Evolutionary conservation across 305 asterid genomes (phyloP), one percentile per base, ranked within the genome.

Genomic region (Fraxinus platypoda): DNA sequence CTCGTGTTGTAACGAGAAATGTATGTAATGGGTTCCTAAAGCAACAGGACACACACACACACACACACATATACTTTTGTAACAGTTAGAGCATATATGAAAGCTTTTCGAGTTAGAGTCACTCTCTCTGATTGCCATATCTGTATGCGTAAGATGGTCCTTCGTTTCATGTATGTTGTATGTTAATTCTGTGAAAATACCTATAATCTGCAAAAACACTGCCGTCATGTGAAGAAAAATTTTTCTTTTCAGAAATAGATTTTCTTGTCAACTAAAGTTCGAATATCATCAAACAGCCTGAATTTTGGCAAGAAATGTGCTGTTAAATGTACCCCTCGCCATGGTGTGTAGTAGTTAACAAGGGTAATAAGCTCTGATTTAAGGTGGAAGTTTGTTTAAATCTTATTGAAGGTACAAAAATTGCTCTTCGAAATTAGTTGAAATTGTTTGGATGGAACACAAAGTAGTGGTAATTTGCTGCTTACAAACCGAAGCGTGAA

Each of bases 1-100:
- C 78, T 78, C 82, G 85, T n/a, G 77, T 82, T 86, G 88, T 75
- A 87, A 85, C 66, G 78, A 79, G 75, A 78, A 80, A 83, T 80
- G 81, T 77, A 83, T 78, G 79, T 72, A 77, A 82, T 54, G 77
- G 76, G 52, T 64, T 54, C 72, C 66, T 64, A 25, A 64, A 74
- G 70, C 77, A 33, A 64, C 72, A 54, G 23, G 64, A 57, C 1
- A n/a, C 4, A 12, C 15, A 54, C 15, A n/a, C 6, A 8, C 6
- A 54, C 49, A 1, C 64, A 12, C 15, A 46, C 15, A 8, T 13
- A 46, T 4, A 11, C 66, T n/a, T 81, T 81, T 84, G 83, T 81
- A 80, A 84, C 37, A 26, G 11, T 33, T 19, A 52, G 70, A 4
- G 70, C 41, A 66, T 79, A 80, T 80, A 80, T 76, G 77, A 75